phyloP scores from a whole-genome alignment of 1,284 basidiomycete species.

The Tranzscheliella williamsii region DNA sequence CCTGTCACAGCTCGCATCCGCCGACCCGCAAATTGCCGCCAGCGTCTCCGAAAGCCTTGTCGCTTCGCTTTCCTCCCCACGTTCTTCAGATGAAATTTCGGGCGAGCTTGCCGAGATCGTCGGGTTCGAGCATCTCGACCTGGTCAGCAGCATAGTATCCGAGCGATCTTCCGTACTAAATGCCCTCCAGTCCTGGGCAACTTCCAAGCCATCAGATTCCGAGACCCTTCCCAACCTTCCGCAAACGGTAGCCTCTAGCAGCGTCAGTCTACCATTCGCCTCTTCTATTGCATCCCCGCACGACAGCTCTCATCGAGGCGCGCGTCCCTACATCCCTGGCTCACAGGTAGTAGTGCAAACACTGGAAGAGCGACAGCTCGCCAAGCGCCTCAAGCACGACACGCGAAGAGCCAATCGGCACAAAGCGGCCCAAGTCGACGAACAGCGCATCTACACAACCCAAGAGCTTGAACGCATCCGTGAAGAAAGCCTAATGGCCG shows the following conservation, averaged over 20 bases:
- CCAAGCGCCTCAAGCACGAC: slow-evolving; percentile 51
- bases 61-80: slow-evolving; percentile 12
- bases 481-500: slow-evolving; percentile 70
- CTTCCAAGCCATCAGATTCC: not conserved
- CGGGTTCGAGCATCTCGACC: slow-evolving; percentile 81
- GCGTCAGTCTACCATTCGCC: not conserved
- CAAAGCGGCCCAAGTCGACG: slow-evolving; percentile 6
- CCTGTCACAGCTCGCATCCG: slow-evolving; percentile 11
- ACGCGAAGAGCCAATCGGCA: slow-evolving; percentile 24
- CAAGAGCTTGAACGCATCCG: slow-evolving; percentile 71
- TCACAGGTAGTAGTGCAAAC: slow-evolving; percentile 58
- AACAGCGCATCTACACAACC: slow-evolving; percentile 63
- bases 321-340: slow-evolving; percentile 52
- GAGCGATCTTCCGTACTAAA: slow-evolving; percentile 58
- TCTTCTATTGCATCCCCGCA: not conserved
- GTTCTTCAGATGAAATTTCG: slow-evolving; percentile 71
- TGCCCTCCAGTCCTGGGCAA: slow-evolving; percentile 2
- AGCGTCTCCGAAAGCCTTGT: slow-evolving; percentile 20
- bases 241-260: not conserved
- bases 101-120: slow-evolving; percentile 78
- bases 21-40: slow-evolving; percentile 22
- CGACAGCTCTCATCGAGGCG: slow-evolving; percentile 22
- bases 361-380: slow-evolving; percentile 50
- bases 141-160: slow-evolving; percentile 58
- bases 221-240: not conserved